A percentile compares a stretch with the other conserved stretches of the same genome.
These are phyloP conservation scores for Pleurozium schreberi DNA, from an alignment of 225 moss, liverwort and hornwort genomes.

Conservation along the genomic window DNA sequence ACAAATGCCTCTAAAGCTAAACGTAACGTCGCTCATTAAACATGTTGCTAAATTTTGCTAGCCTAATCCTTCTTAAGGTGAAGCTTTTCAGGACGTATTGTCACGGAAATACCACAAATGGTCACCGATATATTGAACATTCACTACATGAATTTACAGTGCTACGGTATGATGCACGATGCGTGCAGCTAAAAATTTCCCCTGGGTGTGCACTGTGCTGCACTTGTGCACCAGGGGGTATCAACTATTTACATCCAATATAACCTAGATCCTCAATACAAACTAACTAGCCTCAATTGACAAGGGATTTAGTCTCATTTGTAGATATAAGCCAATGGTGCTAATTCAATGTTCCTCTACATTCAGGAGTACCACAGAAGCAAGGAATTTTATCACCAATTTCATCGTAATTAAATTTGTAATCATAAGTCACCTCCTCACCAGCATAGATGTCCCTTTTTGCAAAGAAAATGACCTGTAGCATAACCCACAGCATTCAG, in stretches of 20 bases:
- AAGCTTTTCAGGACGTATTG: neutral
- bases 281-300: neutral
- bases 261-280: conserved; percentile 4
- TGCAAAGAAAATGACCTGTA: conserved; percentile 87
- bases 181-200: neutral
- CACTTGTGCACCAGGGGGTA: neutral
- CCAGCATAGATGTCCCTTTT: conserved; percentile 84
- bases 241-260: neutral
- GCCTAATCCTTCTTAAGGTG: neutral
- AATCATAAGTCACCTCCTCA: conserved; percentile 92
- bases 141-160: neutral
- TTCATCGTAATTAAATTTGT: conserved; percentile 96
- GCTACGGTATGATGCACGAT: neutral
- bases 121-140: neutral
- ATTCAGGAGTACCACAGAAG: conserved; percentile 85
- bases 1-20: neutral
- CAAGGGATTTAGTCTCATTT: neutral
- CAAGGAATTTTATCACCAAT: conserved; percentile 95
- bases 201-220: neutral
- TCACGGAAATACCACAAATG: neutral
- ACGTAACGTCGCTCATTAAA: neutral
- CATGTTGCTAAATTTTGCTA: neutral
- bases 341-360: conserved; percentile 89
- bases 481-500: neutral
- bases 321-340: neutral